Base-by-base conservation (phyloP, 768 basidiomycete genomes). In the Russula olivacea region DNA sequence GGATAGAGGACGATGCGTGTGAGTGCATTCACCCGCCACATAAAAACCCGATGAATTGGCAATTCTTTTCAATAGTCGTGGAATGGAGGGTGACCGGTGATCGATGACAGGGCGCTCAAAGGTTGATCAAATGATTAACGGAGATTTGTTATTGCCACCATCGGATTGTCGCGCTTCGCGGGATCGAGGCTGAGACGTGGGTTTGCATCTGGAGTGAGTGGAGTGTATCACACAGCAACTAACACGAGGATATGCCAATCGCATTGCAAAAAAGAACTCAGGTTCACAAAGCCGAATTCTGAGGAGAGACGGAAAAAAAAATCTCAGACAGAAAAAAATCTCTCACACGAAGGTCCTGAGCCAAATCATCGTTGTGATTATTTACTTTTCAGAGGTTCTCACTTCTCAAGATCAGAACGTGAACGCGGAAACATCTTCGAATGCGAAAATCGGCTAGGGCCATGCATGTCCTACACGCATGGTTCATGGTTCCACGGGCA, bases 381-480 rank as follows among this genome's bases (percentile, higher is more conserved):
- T 48, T 28, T 25, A 36, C 19, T 34, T 43, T 21, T 48, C 19
- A 11, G 6, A 25, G 17, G 28, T 38, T 34, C 53, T 48, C 19
- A 30, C 21, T 38, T 34, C 53, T 48, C 19, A 30, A 55, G 30
- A 50, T 56, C 55, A 56, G 59, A 53, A 50, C 4, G 28, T 8
- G 53, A 45, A 41, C 36, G 19, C 21, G 9, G 58, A 64, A 64
- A 55, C 17, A n/a, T 59, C 53, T 50, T 40, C 38, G 3, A 55
- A 38, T 12, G 47, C 36, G 53, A 49, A 55, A 28, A 32, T 50
- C 53, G 53, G 58, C 32, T 19, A 43, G 19, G 25, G 41, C 52
- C 34, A 34, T 11, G 36, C 32, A 49, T 25, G 51, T 17, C 53
- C 47, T 15, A 6, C 40, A 6, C 11, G 4, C 30, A 10, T 59